Evolutionary conservation across 306 rosid species (phyloP), one percentile per base, ranked within the genome.

Genomic region (Lupinus albus): DNA sequence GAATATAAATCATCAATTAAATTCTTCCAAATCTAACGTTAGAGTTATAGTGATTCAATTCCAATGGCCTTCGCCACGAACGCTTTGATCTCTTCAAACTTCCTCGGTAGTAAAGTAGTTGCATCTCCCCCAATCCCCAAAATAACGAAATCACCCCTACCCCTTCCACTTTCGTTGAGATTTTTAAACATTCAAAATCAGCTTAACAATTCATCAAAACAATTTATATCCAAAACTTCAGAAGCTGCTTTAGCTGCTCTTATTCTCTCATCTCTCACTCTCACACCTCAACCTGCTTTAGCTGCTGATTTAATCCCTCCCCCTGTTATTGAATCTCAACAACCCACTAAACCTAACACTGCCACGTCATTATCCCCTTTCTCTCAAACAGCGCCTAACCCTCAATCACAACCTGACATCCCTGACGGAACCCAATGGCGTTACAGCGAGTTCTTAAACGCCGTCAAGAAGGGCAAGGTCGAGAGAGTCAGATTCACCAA

Each of bases 401-500:
- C 94, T 7, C 41, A 36, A 36, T 36, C 41, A 0, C 10, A 8
- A 7, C 1, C 86, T 3, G 94, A 87, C 68, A 86, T 87, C 49
- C 94, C 94, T 2, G 94, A 87, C 67, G 90, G 94, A 2, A 30
- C 48, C 42, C 84, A 87, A 70, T 87, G 94, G 94, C 84, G 90
- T 21, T 87, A 87, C 82, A 87, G 91, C 74, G 94, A 87, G 61
- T 87, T 87, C 71, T 52, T 87, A 71, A 87, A 81, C 74, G 94
- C 94, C 8, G 94, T 87, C 60, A 87, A 83, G 73, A 87, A 87
- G 72, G 94, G 91, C 9, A 85, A 87, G 73, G 88, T 87, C 16
- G 94, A 87, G 70, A 82, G 94, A 56, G 94, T 87, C 71, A 76
- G 94, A 73, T 87, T 87, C 81, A 76, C 84, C 68, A 87, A 87